A percentile compares a stretch with the other conserved stretches of the same genome.
Conservation (phyloP, 768 basidiomycete species). For the Sutorius australiensis region DNA sequence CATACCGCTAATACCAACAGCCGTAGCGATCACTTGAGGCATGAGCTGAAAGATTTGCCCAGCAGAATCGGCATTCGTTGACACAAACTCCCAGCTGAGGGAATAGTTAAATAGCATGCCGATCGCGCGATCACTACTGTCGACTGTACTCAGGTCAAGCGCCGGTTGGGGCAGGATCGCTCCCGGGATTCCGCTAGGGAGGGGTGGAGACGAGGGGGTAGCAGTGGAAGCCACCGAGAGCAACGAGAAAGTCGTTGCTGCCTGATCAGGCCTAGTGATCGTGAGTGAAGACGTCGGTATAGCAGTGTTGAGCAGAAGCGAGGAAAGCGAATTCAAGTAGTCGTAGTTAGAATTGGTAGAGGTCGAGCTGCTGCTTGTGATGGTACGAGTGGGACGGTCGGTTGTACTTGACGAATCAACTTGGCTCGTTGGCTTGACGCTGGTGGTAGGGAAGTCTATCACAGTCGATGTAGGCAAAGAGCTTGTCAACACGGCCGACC, state of each 20-base stretch:
- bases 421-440: constrained; percentile 2
- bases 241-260: constrained; percentile 28
- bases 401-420: constrained; percentile 7
- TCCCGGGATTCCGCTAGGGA: constrained; percentile 60
- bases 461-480: constrained; percentile 19
- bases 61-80: constrained; percentile 48
- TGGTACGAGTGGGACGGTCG: constrained; percentile 4
- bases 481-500: background rate
- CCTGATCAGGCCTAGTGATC: constrained; percentile 38
- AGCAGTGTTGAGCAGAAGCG: constrained; percentile 31
- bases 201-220: constrained; percentile 29
- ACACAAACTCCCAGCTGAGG: constrained; percentile 72
- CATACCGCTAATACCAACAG: constrained; percentile 45
- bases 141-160: constrained; percentile 29
- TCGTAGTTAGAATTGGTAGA: constrained; percentile 27
- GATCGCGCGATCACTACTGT: constrained; percentile 46
- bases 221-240: constrained; percentile 20
- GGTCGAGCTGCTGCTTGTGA: constrained; percentile 14
- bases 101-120: constrained; percentile 58
- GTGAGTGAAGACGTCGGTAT: constrained; percentile 23
- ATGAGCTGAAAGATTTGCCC: constrained; percentile 77
- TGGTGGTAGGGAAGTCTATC: constrained; percentile 30
- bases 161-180: constrained; percentile 48
- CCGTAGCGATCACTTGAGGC: constrained; percentile 46
- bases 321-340: constrained; percentile 33